Evolutionary conservation across 495 filamentous ascomycete species (phyloP).

Genomic region (Jackrogersella multiformis): DNA sequence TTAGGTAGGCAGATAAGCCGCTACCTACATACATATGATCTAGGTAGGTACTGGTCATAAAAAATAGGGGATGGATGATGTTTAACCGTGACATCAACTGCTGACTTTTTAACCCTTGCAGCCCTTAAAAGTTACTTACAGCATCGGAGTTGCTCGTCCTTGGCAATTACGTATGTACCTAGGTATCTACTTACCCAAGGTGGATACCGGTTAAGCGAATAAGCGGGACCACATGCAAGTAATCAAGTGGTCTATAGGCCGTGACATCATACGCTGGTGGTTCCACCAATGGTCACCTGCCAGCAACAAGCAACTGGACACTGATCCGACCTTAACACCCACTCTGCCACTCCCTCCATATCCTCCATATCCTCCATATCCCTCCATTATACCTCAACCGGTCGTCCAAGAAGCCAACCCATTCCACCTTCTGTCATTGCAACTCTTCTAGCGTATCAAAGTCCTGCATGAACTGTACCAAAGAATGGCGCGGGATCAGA

Average conservation of each 20-base stretch:
- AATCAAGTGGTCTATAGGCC: slow-evolving; percentile 32
- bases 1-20: no score
- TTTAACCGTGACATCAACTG: no score
- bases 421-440: slow-evolving; percentile 12
- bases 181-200: slow-evolving; percentile 1
- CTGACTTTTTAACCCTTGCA: no score
- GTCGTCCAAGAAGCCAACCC: neutral
- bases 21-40: no score
- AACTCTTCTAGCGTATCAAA: slow-evolving; percentile 39
- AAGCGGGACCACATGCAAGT: slow-evolving; percentile 22
- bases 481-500: slow-evolving; percentile 33
- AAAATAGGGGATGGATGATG: no score
- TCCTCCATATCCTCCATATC: no score
- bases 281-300: slow-evolving; percentile 37
- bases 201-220: no score
- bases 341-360: no score
- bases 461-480: slow-evolving; percentile 31
- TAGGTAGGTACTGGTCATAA: no score
- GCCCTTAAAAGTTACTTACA: no score
- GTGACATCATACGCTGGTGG: slow-evolving; percentile 40
- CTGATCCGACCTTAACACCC: neutral
- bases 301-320: slow-evolving; percentile 13
- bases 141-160: slow-evolving; percentile 8
- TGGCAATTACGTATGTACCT: slow-evolving; percentile 25
- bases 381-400: slow-evolving; percentile 1